Conservation (phyloP, 805 yeast species). For the Kuraishia piskuri region DNA sequence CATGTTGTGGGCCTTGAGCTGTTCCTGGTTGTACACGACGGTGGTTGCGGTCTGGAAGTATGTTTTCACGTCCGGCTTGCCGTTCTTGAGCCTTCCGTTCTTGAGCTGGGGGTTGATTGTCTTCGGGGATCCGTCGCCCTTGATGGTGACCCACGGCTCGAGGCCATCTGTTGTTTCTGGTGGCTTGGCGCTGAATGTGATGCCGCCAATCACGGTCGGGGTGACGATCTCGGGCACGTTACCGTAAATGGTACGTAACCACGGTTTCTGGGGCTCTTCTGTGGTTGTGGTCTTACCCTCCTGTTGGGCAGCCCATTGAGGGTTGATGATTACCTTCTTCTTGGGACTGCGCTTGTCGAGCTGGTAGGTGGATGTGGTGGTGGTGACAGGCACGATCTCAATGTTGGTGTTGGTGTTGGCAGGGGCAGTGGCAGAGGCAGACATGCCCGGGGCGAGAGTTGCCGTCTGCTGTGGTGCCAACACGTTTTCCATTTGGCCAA, state of each 20-base stretch:
- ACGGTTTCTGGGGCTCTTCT: conserved; percentile 42
- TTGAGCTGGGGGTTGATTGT: conserved; percentile 72
- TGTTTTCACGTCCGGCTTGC: conserved; percentile 65
- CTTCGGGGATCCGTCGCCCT: conserved; percentile 71
- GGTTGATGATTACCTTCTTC: conserved; percentile 3
- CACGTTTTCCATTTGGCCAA: not conserved
- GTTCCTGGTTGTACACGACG: conserved; percentile 44
- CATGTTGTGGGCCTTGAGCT: conserved; percentile 68
- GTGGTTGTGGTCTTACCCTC: not conserved
- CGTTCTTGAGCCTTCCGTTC: conserved; percentile 59
- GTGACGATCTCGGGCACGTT: conserved; percentile 48
- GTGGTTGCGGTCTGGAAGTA: conserved; percentile 69
- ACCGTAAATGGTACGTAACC: conserved; percentile 66
- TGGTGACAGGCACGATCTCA: not conserved
- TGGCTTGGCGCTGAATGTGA: conserved; percentile 60
- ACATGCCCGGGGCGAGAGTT: not conserved
- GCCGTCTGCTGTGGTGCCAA: not conserved
- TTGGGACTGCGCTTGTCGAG: not conserved
- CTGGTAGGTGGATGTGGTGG: not conserved
- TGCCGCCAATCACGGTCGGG: conserved; percentile 57
- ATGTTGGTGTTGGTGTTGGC: too few relatives aligned
- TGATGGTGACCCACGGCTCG: conserved; percentile 73
- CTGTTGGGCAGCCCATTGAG: conserved; percentile 1
- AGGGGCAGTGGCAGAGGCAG: not conserved
- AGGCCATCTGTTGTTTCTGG: conserved; percentile 59